Evolutionary conservation across 768 basidiomycete species (phyloP), one percentile per base, ranked within the genome.

Genomic region (Leucosporidium creatinivorum): DNA sequence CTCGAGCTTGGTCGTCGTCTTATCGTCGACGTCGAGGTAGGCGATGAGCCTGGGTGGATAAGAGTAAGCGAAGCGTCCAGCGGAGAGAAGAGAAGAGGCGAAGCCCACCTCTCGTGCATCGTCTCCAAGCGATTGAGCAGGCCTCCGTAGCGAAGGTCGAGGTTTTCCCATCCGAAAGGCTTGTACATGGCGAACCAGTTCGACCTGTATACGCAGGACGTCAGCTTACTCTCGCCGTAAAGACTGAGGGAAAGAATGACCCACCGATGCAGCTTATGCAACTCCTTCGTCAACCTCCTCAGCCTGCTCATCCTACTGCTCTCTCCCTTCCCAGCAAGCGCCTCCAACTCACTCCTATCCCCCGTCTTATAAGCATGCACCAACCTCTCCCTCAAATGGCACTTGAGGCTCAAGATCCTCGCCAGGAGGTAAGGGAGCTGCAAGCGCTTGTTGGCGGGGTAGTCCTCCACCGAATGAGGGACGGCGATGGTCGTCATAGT

Each of bases 81-180:
- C 48, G 33, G 6, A 65, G 25, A 7, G 3, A 13, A 47, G 3
- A 19, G 60, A 31, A 44, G 39, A 44, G n/a, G n/a, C 3, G 8
- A 44, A 33, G 33, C 39, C 8, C 8, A 44, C 18, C 72, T 58
- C 21, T 63, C 47, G 47, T 70, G 72, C 73, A 74, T 74, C 52
- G 73, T 74, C 36, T 74, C 73, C 54, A 74, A 64, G 5, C 73
- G 69, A 4, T 65, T 44, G 18, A 50, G 39, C 49, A 74, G 58
- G 0, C 71, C 73, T n/a, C 73, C 73, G 31, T 74, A 73, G 0
- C 73, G 71, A 17, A 74, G 39, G 44, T 74, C 73, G 54, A 74
- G 72, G 7, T 67, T 65, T 28, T 68, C 66, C 36, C 56, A 69
- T 0, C 64, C 67, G 52, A 66, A 66, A 4, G 66, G 72, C 63